phyloP scores from a whole-genome alignment of 2,329 filamentous ascomycete genomes.

The Purpureocillium lavendulum region DNA sequence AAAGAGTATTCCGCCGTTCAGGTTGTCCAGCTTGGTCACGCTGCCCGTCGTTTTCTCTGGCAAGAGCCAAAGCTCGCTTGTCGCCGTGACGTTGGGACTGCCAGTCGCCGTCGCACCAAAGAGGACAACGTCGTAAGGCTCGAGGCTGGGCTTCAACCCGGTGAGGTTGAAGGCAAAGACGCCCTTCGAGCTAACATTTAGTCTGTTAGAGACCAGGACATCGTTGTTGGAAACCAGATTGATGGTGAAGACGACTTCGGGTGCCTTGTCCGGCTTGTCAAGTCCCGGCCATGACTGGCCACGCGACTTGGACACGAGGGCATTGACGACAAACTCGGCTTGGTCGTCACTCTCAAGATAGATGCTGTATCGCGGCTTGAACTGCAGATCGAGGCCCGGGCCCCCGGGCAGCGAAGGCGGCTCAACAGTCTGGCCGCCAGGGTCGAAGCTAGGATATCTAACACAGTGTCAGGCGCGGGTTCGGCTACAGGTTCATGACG shows the following conservation, averaged over 20 bases:
- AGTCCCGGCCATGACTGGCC: slow-evolving; percentile 26
- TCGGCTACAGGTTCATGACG: too few species aligned
- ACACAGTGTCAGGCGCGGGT: background rate
- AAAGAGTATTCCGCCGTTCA: slow-evolving; percentile 33
- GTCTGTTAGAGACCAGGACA: slow-evolving; percentile 22
- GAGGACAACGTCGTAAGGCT: slow-evolving; percentile 30
- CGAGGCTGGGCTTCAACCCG: slow-evolving; percentile 22
- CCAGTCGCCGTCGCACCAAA: slow-evolving; percentile 21
- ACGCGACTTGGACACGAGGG: slow-evolving; percentile 30
- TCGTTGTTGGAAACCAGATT: slow-evolving; percentile 18
- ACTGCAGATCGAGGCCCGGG: slow-evolving; percentile 32
- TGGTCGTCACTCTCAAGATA: slow-evolving; percentile 32
- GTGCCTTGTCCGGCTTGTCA: slow-evolving; percentile 9
- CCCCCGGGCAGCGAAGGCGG: slow-evolving; percentile 19
- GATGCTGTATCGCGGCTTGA: slow-evolving; percentile 36
- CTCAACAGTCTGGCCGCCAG: slow-evolving; percentile 32
- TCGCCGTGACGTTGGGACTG: slow-evolving; percentile 24
- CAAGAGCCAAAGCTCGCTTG: slow-evolving; percentile 29
- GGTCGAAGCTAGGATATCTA: slow-evolving; percentile 32
- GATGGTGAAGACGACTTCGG: slow-evolving; percentile 27
- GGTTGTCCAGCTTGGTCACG: slow-evolving; percentile 35
- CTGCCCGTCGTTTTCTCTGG: slow-evolving; percentile 34
- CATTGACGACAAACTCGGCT: slow-evolving; percentile 35
- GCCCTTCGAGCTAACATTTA: slow-evolving; percentile 24
- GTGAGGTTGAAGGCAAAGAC: slow-evolving; percentile 29